Percentiles rank a stretch among this genome's conserved stretches.
Conservation (phyloP, 2,329 filamentous ascomycete species). For the Colletotrichum liriopes region DNA sequence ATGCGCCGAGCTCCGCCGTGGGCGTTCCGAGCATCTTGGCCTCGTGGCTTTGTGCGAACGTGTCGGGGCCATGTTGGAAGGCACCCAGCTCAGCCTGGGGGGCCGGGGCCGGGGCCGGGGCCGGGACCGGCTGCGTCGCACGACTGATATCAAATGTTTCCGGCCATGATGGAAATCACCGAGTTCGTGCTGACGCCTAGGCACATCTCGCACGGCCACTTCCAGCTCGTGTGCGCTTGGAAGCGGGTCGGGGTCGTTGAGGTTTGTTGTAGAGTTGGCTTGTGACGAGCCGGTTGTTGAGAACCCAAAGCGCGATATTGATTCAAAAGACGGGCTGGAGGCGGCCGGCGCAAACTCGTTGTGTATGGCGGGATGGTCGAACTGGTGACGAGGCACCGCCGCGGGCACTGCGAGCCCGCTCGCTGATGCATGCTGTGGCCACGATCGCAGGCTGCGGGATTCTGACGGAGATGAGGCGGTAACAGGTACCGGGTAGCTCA, state of each 20-base stretch:
- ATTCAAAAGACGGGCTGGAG: constrained; percentile 15
- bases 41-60: constrained; percentile 28
- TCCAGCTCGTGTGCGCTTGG: constrained; percentile 38
- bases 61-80: constrained; percentile 38
- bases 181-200: constrained; percentile 38
- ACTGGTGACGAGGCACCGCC: constrained; percentile 30
- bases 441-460: constrained; percentile 4
- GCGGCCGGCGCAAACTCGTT: constrained; percentile 34
- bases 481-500: constrained; percentile 7
- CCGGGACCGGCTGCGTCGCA: background rate
- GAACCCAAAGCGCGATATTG: constrained; percentile 6
- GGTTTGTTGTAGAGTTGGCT: constrained; percentile 35
- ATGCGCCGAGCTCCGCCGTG: constrained; percentile 34
- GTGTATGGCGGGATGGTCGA: constrained; percentile 27
- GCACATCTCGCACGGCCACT: constrained; percentile 34
- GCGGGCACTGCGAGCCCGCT: constrained; percentile 7
- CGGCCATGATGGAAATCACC: constrained; percentile 38
- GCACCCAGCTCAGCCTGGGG: constrained; percentile 35
- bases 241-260: constrained; percentile 32
- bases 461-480: background rate
- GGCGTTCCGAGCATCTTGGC: constrained; percentile 37
- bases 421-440: constrained; percentile 8
- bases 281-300: constrained; percentile 17
- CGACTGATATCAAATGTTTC: constrained; percentile 4
- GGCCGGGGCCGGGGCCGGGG: background rate